A percentile compares a stretch with the other conserved stretches of the same genome.
These are phyloP conservation scores for Aspergillus persii DNA, from an alignment of 2,329 filamentous ascomycete genomes.

Conservation along the genomic window DNA sequence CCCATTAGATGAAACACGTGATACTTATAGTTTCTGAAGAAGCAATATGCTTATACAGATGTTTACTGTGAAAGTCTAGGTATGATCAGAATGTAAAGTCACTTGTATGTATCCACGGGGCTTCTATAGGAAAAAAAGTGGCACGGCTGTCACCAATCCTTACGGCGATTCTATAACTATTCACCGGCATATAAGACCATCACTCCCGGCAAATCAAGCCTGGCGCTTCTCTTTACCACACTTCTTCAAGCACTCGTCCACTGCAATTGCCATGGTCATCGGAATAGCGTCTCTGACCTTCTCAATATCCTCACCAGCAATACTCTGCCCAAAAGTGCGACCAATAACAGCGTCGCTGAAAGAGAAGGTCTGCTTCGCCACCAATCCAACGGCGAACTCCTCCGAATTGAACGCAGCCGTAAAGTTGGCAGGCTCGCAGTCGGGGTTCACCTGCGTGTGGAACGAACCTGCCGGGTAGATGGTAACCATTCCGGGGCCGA, in stretches of 20 bases:
- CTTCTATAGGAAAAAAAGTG: no score
- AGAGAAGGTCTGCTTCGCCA: conserved; percentile 18
- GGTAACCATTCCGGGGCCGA: conserved; percentile 20
- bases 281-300: conserved; percentile 19
- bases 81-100: no score
- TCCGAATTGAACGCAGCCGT: conserved; percentile 23
- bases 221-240: conserved; percentile 20
- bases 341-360: conserved; percentile 21
- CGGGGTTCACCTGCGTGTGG: conserved; percentile 27
- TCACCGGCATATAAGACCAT: not conserved
- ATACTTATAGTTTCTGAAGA: no score
- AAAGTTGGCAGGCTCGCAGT: conserved; percentile 25
- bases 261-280: conserved; percentile 14
- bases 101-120: no score
- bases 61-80: no score
- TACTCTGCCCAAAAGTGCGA: conserved; percentile 18
- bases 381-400: conserved; percentile 21
- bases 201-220: not conserved
- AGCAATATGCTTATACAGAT: no score
- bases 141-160: no score
- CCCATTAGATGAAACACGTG: not conserved
- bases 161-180: no score
- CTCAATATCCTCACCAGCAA: conserved; percentile 24
- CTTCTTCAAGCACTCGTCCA: conserved; percentile 26
- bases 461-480: conserved; percentile 26